phyloP scores from a whole-genome alignment of 1,284 basidiomycete species.

The Apiotrichum domesticum region DNA sequence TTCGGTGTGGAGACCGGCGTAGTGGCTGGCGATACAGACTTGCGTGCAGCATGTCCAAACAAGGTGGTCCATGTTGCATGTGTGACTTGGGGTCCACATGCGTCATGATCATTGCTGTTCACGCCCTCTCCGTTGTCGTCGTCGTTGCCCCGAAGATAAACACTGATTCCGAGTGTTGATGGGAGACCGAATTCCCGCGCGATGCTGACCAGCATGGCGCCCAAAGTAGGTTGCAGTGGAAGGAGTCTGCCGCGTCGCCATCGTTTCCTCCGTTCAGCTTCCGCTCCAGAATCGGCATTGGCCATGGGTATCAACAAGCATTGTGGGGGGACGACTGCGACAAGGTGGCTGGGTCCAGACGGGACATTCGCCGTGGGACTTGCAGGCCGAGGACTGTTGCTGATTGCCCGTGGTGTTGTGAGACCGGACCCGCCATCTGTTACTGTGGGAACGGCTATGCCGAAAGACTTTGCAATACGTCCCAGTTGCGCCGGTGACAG shows the following conservation, averaged over 20 bases:
- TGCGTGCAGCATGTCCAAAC: slow-evolving; percentile 17
- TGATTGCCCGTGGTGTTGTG: slow-evolving; percentile 7
- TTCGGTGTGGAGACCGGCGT: slow-evolving; percentile 7
- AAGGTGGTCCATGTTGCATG: slow-evolving; percentile 33
- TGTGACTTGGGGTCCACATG: slow-evolving; percentile 33
- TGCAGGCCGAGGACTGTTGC: background rate
- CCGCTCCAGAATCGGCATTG: slow-evolving; percentile 2
- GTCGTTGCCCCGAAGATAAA: slow-evolving; percentile 30
- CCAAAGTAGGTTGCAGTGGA: slow-evolving; percentile 40
- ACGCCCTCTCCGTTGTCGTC: background rate
- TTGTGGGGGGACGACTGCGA: slow-evolving; percentile 39
- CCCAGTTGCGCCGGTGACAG: slow-evolving; percentile 35
- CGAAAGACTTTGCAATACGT: slow-evolving; percentile 42
- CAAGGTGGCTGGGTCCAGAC: slow-evolving; percentile 20
- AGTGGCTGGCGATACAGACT: background rate
- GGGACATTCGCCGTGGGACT: background rate
- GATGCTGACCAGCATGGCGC: slow-evolving; percentile 41
- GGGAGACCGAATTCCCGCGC: slow-evolving; percentile 45
- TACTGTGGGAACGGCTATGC: slow-evolving; percentile 32
- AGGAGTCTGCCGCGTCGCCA: slow-evolving; percentile 42
- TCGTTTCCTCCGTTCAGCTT: slow-evolving; percentile 19
- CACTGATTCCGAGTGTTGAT: slow-evolving; percentile 33
- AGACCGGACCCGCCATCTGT: background rate
- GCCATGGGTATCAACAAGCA: slow-evolving; percentile 21
- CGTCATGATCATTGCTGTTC: slow-evolving; percentile 16